Percentiles rank a stretch among this genome's conserved stretches.
Conservation (phyloP, 2,329 filamentous ascomycete species). For the Chaetomium globosum region DNA sequence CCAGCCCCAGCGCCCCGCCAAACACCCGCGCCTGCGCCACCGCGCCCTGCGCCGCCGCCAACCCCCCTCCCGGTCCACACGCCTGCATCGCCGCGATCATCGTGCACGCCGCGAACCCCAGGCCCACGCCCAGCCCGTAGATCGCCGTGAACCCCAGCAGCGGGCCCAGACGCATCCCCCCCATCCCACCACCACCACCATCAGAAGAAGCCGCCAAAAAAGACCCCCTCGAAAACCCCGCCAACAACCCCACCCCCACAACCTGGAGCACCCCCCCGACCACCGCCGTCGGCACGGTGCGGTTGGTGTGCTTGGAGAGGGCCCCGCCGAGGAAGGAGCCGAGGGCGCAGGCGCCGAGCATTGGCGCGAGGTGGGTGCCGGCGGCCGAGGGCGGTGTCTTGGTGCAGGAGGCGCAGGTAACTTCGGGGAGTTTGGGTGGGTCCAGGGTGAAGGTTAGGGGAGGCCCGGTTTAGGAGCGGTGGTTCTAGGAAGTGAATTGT, state of each 20-base stretch:
- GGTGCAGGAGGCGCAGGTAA: conserved; percentile 63
- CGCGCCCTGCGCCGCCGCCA: conserved; percentile 62
- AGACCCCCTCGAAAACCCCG: conserved; percentile 38
- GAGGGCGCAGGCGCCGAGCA: conserved; percentile 59
- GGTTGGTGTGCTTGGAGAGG: conserved; percentile 57
- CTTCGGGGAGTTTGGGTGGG: conserved; percentile 61
- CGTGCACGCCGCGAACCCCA: conserved; percentile 59
- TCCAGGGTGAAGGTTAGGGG: conserved; percentile 51
- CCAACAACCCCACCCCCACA: conserved; percentile 54
- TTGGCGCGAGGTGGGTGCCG: conserved; percentile 60
- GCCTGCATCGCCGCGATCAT: conserved; percentile 61
- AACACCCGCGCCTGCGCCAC: conserved; percentile 63
- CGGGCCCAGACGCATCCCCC: neutral
- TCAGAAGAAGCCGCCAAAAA: neutral
- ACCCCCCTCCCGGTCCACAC: conserved; percentile 46
- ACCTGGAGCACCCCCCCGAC: conserved; percentile 55
- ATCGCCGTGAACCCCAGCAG: conserved; percentile 55
- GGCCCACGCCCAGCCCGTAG: conserved; percentile 61
- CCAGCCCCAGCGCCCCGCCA: conserved; percentile 62
- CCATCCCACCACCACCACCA: too few species aligned
- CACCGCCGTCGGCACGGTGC: conserved; percentile 56
- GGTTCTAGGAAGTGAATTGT: too few species aligned
- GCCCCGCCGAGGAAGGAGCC: conserved; percentile 60
- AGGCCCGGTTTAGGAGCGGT: conserved; percentile 62
- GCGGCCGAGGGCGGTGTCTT: conserved; percentile 56